Evolutionary conservation across 768 basidiomycete genomes (phyloP).

Genomic region (Boletus subparvulus): DNA sequence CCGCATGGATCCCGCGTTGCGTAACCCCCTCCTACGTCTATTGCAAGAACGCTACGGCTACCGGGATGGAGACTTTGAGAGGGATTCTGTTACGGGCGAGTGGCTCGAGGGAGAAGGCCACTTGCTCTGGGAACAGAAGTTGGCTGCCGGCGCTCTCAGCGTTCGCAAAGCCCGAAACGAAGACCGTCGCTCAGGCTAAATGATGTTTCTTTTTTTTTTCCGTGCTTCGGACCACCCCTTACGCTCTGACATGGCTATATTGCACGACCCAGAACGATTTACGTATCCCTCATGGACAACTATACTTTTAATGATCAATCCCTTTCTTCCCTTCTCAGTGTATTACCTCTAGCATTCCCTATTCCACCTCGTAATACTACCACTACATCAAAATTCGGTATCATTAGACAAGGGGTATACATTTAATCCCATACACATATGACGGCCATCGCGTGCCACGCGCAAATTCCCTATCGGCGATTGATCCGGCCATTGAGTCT

Average conservation of each 20-base stretch:
- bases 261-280: constrained; percentile 20
- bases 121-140: constrained; percentile 60
- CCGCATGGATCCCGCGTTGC: constrained; percentile 84
- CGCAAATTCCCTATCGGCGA: constrained; percentile 10
- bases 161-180: constrained; percentile 37
- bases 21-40: constrained; percentile 75
- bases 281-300: constrained; percentile 26
- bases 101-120: constrained; percentile 73
- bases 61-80: constrained; percentile 84
- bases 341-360: constrained; percentile 22
- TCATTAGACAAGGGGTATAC: constrained; percentile 15
- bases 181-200: constrained; percentile 36
- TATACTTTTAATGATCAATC: constrained; percentile 16
- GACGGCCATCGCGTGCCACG: constrained; percentile 6
- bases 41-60: constrained; percentile 74
- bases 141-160: constrained; percentile 37
- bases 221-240: not conserved
- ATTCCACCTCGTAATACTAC: constrained; percentile 23
- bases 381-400: constrained; percentile 18
- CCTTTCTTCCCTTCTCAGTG: constrained; percentile 10
- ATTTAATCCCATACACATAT: constrained; percentile 13
- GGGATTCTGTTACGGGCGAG: constrained; percentile 57
- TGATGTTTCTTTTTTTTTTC: not conserved
- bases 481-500: constrained; percentile 20
- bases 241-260: constrained; percentile 14